A percentile compares a stretch with the other conserved stretches of the same genome.
Evolutionary conservation across 202 grass and related monocot genomes (phyloP).

Genomic region (Schoenoplectus tabernaemontani): DNA sequence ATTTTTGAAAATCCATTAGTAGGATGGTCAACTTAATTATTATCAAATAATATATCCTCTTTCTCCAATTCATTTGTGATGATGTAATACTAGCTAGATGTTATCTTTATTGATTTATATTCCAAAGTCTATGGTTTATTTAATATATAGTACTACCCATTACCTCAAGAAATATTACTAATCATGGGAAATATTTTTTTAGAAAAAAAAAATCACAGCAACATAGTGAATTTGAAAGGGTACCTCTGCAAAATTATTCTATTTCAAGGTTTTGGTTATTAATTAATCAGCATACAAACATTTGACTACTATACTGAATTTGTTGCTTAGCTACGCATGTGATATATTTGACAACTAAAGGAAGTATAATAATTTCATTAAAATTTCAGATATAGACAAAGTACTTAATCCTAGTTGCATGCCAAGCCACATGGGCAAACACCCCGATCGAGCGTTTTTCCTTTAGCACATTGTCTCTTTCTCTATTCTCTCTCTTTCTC

Average conservation of each 20-base stretch:
- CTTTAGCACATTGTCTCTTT: not conserved
- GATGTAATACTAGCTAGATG: not conserved
- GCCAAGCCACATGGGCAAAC: constrained; percentile 25
- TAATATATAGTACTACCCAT: not conserved
- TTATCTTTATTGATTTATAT: not conserved
- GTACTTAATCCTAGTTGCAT: constrained; percentile 28
- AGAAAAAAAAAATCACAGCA: not conserved
- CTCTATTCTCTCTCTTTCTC: not conserved
- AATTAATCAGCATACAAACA: not conserved
- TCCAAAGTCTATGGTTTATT: not conserved
- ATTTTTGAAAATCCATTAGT: no score
- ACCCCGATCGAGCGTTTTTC: not conserved
- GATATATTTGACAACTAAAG: constrained; percentile 7
- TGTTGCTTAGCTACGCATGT: constrained; percentile 17
- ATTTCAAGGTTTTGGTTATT: not conserved
- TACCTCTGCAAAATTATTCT: not conserved
- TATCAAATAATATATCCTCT: no score
- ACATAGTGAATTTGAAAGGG: constrained; percentile 1
- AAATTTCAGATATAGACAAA: constrained; percentile 26
- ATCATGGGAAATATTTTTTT: not conserved
- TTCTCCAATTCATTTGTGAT: not conserved
- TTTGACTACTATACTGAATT: not conserved
- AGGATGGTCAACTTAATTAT: no score
- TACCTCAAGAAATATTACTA: not conserved
- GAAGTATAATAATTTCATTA: constrained; percentile 10